A percentile compares a stretch with the other conserved stretches of the same genome.
These are phyloP conservation scores for Sporothrix protearum DNA, from an alignment of 2,329 filamentous ascomycete genomes.

Conservation along the genomic window DNA sequence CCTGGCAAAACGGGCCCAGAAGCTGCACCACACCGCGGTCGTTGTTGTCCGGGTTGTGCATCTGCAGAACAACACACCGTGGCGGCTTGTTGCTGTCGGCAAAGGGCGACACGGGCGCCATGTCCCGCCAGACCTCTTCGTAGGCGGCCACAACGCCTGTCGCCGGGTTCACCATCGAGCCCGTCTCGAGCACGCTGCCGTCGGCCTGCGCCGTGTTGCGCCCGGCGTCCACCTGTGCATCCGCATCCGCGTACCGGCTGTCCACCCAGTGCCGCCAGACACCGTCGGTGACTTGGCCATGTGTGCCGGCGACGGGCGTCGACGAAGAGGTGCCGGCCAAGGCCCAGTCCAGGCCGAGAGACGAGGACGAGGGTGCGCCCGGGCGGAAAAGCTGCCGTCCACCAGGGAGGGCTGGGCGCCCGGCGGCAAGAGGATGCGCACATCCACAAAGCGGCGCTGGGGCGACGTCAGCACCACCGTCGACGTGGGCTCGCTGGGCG, in stretches of 20 bases:
- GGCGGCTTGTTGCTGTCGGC: background rate
- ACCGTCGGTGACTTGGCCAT: conserved; percentile 33
- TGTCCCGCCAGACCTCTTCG: conserved; percentile 61
- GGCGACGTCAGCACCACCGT: conserved; percentile 64
- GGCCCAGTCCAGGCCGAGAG: conserved; percentile 57
- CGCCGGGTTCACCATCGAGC: conserved; percentile 56
- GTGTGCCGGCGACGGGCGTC: conserved; percentile 27
- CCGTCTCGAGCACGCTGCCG: conserved; percentile 52
- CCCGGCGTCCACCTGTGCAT: conserved; percentile 51
- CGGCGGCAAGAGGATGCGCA: conserved; percentile 45
- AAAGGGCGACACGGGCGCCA: conserved; percentile 33
- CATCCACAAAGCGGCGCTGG: conserved; percentile 55
- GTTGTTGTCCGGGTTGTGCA: conserved; percentile 35
- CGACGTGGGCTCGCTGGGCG: conserved; percentile 56
- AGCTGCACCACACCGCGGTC: conserved; percentile 50
- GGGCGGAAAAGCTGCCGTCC: conserved; percentile 5
- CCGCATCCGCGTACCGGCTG: conserved; percentile 43
- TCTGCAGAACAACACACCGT: conserved; percentile 41
- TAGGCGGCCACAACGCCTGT: conserved; percentile 53
- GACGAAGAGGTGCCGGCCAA: conserved; percentile 56
- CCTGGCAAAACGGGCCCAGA: conserved; percentile 55
- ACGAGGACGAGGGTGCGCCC: background rate
- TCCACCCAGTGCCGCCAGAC: conserved; percentile 61
- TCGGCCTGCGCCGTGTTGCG: conserved; percentile 48
- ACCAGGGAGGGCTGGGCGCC: conserved; percentile 8